phyloP scores from a whole-genome alignment of 1,284 basidiomycete genomes.

The Sphaerobolus stellatus region DNA sequence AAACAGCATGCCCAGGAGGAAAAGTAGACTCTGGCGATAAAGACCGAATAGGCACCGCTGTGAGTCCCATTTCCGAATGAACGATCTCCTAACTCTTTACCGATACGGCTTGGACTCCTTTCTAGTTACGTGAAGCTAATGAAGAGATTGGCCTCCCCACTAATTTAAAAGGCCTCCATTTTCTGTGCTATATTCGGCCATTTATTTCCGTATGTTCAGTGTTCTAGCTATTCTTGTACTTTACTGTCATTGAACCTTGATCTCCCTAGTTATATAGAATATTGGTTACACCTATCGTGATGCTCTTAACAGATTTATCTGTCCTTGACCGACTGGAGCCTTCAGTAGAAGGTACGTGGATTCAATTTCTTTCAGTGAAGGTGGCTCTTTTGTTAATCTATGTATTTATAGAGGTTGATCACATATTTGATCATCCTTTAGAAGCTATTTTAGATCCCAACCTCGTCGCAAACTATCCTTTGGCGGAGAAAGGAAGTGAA shows the following conservation, averaged over 20 bases:
- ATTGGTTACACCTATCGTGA: constrained; percentile 71
- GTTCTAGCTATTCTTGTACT: constrained; percentile 15
- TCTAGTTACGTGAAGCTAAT: constrained; percentile 73
- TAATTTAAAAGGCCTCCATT: constrained; percentile 55
- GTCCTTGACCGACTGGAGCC: constrained; percentile 55
- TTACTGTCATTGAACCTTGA: neutral
- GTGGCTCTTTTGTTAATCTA: constrained; percentile 3
- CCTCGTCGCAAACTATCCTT: constrained; percentile 41
- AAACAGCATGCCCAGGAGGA: constrained; percentile 83
- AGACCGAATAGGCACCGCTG: constrained; percentile 68
- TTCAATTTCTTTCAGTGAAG: constrained; percentile 2
- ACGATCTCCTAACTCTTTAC: neutral
- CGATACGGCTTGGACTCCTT: too few relatives aligned
- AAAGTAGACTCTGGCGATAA: constrained; percentile 70
- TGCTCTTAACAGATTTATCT: constrained; percentile 56
- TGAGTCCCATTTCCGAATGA: constrained; percentile 35
- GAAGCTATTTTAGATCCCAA: constrained; percentile 65
- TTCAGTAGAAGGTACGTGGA: constrained; percentile 37
- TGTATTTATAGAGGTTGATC: constrained; percentile 59
- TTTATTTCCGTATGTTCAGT: constrained; percentile 57
- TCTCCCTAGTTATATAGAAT: constrained; percentile 43
- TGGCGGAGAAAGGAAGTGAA: constrained; percentile 59
- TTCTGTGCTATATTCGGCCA: constrained; percentile 67
- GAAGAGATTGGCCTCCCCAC: constrained; percentile 83
- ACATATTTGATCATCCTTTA: constrained; percentile 78